Evolutionary conservation across 2,329 filamentous ascomycete species (phyloP), one percentile per base, ranked within the genome.

Genomic region (Periconia macrospinosa): DNA sequence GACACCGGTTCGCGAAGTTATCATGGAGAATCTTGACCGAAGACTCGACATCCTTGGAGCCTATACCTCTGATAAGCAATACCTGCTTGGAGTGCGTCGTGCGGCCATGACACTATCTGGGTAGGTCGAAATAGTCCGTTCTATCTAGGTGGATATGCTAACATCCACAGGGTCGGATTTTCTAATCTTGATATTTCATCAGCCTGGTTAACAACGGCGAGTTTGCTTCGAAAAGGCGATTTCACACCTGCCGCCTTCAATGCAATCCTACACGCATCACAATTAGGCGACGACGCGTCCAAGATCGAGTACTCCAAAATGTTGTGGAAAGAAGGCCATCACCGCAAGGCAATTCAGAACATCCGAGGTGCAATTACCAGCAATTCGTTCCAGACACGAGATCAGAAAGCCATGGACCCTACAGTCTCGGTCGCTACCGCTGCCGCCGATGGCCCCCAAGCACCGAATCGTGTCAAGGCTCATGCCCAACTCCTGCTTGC

Each of bases 291-390:
- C 61, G 87, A 89, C 54, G 91, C 90, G 2, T 91, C 93, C 11
- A 93, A 91, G 10, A 94, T 99, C 56, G 95, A 99, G 71, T 93
- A 99, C 71, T 92, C 94, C 1, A 87, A 92, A 55, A 81, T 99
- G 30, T 78, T 97, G 8, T 99, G 94, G 92, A 91, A 90, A 63
- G 92, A 97, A 70, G 91, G 91, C 0, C 89, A 97, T 66, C 91
- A 93, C 69, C 86, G 94, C 55, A 96, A 97, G 74, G 95, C 94
- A 1, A 99, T 99, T 56, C 91, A 96, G 63, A 90, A 89, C 45
- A 80, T 99, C 2, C 88, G 96, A 66, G 87, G 90, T 43, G 92
- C 93, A 19, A 96, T 99, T 59, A 83, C 86, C 45, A 86, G 85
- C 33, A 89, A 92, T 61, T 86, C 87, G n/a, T 92, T 95, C 69